Evolutionary conservation across 78 protist genomes (phyloP).

Genomic region (Polysphondylium violaceum): DNA sequence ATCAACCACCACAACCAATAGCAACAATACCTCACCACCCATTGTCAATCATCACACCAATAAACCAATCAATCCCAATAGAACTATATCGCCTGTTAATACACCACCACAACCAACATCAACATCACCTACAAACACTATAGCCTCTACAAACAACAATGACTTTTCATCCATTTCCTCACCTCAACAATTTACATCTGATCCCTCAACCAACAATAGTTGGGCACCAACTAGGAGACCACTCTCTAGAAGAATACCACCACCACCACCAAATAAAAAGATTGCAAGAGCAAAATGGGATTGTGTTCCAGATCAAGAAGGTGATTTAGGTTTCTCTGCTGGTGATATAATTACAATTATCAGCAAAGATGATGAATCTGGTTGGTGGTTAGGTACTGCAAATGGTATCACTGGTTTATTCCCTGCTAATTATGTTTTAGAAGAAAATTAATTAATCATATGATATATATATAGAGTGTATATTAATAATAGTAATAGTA

Average conservation of each 20-base stretch:
- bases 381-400: constrained; percentile 68
- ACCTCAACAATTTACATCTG: not conserved
- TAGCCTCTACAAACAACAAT: not conserved
- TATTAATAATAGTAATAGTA: no score
- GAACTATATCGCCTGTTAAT: constrained; percentile 8
- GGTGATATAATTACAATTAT: constrained; percentile 67
- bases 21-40: not conserved
- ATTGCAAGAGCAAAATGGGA: constrained; percentile 52
- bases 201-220: not conserved
- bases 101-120: not conserved
- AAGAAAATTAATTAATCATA: no score
- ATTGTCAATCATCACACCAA: not conserved
- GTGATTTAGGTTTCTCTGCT: constrained; percentile 36
- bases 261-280: constrained; percentile 65
- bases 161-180: constrained; percentile 5
- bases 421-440: constrained; percentile 35
- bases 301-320: constrained; percentile 60
- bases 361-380: constrained; percentile 64
- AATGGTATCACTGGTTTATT: constrained; percentile 43
- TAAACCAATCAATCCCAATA: not conserved
- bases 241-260: constrained; percentile 63
- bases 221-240: constrained; percentile 15
- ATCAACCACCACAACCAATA: not conserved
- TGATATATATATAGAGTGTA: no score
- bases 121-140: not conserved